Percentiles rank a stretch among this genome's conserved stretches.
phyloP scores from a whole-genome alignment of 2,329 filamentous ascomycete genomes.

The Plenodomus biglobosus region DNA sequence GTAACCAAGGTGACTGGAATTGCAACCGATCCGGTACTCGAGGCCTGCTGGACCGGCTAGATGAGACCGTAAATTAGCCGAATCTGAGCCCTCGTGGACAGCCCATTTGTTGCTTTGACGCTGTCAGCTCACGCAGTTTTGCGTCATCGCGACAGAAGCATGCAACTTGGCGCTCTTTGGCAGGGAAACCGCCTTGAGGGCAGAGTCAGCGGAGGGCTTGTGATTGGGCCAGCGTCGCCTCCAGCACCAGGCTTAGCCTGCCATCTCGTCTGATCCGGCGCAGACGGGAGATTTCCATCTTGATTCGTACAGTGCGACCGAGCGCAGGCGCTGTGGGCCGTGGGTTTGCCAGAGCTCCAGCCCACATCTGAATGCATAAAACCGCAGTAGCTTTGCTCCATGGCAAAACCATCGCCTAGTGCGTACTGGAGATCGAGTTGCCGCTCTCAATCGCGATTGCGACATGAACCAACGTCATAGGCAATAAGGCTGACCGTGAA shows the following conservation, averaged over 20 bases:
- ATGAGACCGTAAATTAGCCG: conserved; percentile 1
- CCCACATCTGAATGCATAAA: conserved; percentile 35
- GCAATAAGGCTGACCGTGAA: conserved; percentile 19
- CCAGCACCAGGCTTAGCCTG: conserved; percentile 19
- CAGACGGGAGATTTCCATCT: conserved; percentile 28
- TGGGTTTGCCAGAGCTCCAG: conserved; percentile 35
- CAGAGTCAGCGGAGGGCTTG: conserved; percentile 13
- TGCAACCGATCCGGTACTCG: conserved; percentile 24
- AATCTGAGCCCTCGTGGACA: conserved; percentile 3
- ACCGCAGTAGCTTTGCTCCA: conserved; percentile 32
- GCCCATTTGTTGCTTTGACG: conserved; percentile 22
- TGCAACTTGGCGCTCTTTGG: conserved; percentile 29
- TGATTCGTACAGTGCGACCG: conserved; percentile 35
- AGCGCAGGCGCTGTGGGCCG: conserved; percentile 25
- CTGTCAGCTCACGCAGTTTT: conserved; percentile 14
- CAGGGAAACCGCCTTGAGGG: conserved; percentile 33
- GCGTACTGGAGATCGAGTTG: conserved; percentile 31
- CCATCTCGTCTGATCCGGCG: conserved; percentile 27
- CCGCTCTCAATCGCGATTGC: conserved; percentile 34
- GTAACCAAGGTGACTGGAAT: conserved; percentile 23
- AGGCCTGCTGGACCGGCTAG: conserved; percentile 6
- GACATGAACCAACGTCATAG: conserved; percentile 36
- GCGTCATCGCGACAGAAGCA: conserved; percentile 36
- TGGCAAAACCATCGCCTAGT: conserved; percentile 26
- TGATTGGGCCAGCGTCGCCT: conserved; percentile 24